These are phyloP conservation scores for Bassia scoparia DNA, from an alignment of 148 eudicot species.

Conservation along the genomic window DNA sequence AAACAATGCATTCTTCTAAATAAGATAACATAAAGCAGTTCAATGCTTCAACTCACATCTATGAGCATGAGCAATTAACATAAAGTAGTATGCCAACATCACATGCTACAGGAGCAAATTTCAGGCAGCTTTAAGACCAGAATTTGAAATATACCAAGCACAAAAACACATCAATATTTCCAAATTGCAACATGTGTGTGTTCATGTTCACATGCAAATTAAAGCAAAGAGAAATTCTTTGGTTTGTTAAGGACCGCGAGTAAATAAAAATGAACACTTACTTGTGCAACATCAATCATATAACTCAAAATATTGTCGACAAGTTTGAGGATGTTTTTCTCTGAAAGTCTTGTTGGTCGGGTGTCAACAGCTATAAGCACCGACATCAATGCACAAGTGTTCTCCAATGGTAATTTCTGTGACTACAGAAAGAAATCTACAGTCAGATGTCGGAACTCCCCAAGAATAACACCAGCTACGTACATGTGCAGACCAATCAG, in stretches of 20 bases:
- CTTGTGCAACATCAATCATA: constrained; percentile 57
- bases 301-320: constrained; percentile 60
- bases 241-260: neutral
- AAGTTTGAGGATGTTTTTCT: constrained; percentile 46
- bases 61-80: neutral
- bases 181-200: neutral
- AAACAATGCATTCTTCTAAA: neutral
- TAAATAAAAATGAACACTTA: constrained; percentile 37
- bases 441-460: neutral
- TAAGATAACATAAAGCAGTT: neutral
- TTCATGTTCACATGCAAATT: constrained; percentile 3
- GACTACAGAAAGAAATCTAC: constrained; percentile 37
- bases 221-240: neutral
- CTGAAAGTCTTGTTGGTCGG: constrained; percentile 58
- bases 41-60: neutral
- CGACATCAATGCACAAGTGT: constrained; percentile 70
- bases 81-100: neutral
- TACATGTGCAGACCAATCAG: neutral
- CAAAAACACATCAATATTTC: neutral
- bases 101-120: neutral
- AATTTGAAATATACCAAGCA: neutral
- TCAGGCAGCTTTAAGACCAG: neutral
- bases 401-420: constrained; percentile 49
- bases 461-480: neutral
- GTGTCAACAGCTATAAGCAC: constrained; percentile 59